Conservation (phyloP, 495 filamentous ascomycete genomes). For the Diplogelasinospora grovesii region DNA sequence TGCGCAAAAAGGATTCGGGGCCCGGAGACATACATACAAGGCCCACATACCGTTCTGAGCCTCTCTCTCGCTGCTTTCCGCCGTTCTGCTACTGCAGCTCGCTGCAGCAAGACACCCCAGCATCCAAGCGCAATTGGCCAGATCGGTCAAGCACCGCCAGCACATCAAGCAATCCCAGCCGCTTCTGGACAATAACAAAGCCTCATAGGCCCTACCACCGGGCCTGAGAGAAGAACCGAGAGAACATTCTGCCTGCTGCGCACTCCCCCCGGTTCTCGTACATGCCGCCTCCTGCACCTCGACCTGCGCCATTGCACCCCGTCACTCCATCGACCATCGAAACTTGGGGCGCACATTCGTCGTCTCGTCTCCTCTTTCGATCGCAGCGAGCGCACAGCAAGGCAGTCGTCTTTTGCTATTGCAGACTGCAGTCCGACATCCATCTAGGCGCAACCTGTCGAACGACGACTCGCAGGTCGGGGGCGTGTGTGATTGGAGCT, state of each 20-base stretch:
- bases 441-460: not conserved
- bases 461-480: not conserved
- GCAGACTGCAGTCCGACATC: not conserved
- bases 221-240: conserved; percentile 9
- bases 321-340: too few species aligned
- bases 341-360: too few species aligned
- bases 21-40: too few species aligned
- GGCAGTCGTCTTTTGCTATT: too few species aligned
- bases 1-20: too few species aligned
- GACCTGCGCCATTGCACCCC: too few species aligned
- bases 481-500: not conserved
- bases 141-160: conserved; percentile 29
- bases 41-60: too few species aligned
- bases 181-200: conserved; percentile 34
- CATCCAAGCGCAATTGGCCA: conserved; percentile 28
- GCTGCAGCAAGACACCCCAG: conserved; percentile 29
- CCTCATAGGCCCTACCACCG: conserved; percentile 27
- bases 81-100: conserved; percentile 24
- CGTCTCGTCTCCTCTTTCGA: not conserved
- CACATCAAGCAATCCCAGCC: conserved; percentile 32
- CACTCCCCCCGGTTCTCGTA: conserved; percentile 9
- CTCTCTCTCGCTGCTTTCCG: conserved; percentile 8
- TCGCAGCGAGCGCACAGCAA: not conserved
- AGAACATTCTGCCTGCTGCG: conserved; percentile 7
- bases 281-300: conserved; percentile 8